phyloP scores from a whole-genome alignment of 345 rosid species.

The Linum tenue region DNA sequence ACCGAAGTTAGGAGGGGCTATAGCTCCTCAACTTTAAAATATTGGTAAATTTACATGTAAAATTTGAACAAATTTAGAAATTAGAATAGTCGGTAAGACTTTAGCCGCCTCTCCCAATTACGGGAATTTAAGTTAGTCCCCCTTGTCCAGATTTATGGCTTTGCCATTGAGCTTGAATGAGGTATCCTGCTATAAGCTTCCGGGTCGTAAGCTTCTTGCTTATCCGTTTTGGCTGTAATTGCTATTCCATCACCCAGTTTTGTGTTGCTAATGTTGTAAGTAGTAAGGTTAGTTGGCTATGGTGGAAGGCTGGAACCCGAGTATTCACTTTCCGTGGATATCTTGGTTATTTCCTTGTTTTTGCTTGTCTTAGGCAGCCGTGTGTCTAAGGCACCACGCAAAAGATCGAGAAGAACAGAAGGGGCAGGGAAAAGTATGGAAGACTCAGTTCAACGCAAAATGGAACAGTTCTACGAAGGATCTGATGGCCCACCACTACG shows the following conservation, averaged over 20 bases:
- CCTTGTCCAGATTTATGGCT: too few relatives aligned
- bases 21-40: too few relatives aligned
- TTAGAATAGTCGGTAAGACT: too few relatives aligned
- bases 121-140: too few relatives aligned
- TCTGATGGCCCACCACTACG: conserved; percentile 88
- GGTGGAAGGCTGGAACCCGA: neutral
- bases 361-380: conserved; percentile 28
- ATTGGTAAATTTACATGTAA: too few relatives aligned
- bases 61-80: too few relatives aligned
- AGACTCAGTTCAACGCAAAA: conserved; percentile 87
- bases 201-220: neutral
- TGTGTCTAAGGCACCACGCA: conserved; percentile 41
- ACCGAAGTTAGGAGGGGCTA: too few relatives aligned
- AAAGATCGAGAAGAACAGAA: conserved; percentile 51
- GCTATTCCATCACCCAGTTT: neutral
- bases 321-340: neutral
- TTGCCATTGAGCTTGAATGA: neutral
- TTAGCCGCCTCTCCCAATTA: too few relatives aligned
- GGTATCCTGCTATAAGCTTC: neutral
- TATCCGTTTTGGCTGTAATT: neutral
- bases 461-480: conserved; percentile 97
- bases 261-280: neutral
- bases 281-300: neutral
- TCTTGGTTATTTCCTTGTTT: conserved; percentile 7
- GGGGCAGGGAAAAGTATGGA: conserved; percentile 92